Conservation (phyloP, 75 land plant species). For the Cunninghamia lanceolata region DNA sequence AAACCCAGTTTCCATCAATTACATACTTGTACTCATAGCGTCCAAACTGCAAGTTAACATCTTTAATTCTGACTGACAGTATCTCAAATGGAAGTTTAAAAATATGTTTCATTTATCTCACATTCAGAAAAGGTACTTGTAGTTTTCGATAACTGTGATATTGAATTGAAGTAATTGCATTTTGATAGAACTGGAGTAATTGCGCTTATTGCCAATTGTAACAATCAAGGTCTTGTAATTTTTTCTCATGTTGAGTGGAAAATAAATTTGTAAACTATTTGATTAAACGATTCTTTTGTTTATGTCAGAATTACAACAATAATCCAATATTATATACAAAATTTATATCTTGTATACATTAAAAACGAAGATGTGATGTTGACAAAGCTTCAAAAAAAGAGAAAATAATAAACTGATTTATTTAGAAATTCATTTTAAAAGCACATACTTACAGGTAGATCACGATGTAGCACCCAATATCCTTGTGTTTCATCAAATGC, state of each 20-base stretch:
- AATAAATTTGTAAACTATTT: not conserved
- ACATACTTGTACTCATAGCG: conserved; percentile 48
- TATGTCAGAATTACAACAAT: not conserved
- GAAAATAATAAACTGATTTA: not conserved
- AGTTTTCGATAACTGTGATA: no score
- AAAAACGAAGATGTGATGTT: not conserved
- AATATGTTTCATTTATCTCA: not conserved
- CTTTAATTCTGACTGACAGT: not conserved
- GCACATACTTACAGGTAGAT: conserved; percentile 29
- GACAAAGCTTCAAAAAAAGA: not conserved
- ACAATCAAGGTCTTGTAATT: not conserved
- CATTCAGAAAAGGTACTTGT: not conserved
- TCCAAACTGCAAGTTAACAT: conserved; percentile 24
- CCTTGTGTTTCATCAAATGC: conserved; percentile 13
- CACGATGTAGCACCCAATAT: conserved; percentile 32
- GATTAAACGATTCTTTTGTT: not conserved
- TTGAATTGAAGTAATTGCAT: not conserved
- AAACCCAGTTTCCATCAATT: conserved; percentile 35
- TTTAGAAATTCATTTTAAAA: conserved; percentile 1
- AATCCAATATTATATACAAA: not conserved
- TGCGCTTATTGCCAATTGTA: not conserved
- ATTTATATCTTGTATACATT: not conserved
- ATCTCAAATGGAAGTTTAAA: not conserved
- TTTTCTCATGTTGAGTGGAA: not conserved
- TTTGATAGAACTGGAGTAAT: not conserved